Conservation (phyloP, 371 early-diverging fungal genomes). For the Zopfochytrium polystomum region DNA sequence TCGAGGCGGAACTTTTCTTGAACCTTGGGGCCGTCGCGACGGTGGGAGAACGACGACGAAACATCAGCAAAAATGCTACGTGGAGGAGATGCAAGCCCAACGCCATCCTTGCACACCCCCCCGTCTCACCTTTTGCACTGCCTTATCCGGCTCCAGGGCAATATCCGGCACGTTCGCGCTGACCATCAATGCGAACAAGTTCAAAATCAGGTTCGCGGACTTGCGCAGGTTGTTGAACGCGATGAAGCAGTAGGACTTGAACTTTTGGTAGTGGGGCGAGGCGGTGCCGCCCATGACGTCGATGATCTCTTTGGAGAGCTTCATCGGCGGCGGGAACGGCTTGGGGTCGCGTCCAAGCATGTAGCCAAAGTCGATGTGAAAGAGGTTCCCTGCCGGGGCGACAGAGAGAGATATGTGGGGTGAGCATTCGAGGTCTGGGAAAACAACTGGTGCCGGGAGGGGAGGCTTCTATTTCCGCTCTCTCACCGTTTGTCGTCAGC, state of each 20-base stretch:
- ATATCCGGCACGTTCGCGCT: constrained; percentile 93
- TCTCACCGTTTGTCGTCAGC: constrained; percentile 74
- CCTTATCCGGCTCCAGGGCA: constrained; percentile 94
- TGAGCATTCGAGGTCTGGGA: too few species aligned
- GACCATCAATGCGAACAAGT: constrained; percentile 93
- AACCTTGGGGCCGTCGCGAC: constrained; percentile 62
- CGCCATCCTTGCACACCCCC: too few species aligned
- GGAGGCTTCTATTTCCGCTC: background rate
- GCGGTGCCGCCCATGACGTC: constrained; percentile 95
- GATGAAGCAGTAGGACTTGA: constrained; percentile 86
- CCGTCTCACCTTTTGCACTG: constrained; percentile 74
- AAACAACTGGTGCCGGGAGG: too few species aligned
- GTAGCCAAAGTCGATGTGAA: constrained; percentile 98
- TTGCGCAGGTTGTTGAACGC: constrained; percentile 90
- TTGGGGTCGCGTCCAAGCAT: constrained; percentile 97
- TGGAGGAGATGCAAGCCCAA: background rate
- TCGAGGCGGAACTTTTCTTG: constrained; percentile 92
- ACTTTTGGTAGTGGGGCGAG: constrained; percentile 76
- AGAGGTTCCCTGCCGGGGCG: constrained; percentile 80
- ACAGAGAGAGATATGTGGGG: too few species aligned
- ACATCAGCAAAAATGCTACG: background rate
- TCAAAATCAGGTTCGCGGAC: constrained; percentile 88
- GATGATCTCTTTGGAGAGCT: constrained; percentile 97
- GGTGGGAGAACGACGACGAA: too few species aligned
- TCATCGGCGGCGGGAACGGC: constrained; percentile 98